phyloP scores from a whole-genome alignment of 441 rosid species.

The Capsella rubella region DNA sequence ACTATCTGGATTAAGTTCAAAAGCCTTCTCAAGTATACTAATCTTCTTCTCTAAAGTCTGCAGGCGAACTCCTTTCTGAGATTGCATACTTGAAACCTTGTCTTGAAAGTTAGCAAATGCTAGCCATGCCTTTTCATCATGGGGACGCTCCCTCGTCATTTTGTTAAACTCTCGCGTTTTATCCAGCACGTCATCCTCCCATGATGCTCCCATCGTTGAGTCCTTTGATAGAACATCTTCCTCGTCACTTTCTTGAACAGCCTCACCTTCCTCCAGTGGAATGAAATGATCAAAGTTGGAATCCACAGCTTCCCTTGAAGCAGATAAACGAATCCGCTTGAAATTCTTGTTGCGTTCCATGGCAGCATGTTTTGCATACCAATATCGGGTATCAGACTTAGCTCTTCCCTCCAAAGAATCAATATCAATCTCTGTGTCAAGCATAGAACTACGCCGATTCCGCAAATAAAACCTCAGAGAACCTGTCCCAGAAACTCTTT shows the following conservation, averaged over 20 bases:
- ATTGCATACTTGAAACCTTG: conserved; percentile 72
- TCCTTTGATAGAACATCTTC: conserved; percentile 45
- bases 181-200: conserved; percentile 90
- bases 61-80: conserved; percentile 82
- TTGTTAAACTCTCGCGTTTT: conserved; percentile 84
- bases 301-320: conserved; percentile 48
- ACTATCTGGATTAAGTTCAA: conserved; percentile 84
- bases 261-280: conserved; percentile 58
- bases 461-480: conserved; percentile 46
- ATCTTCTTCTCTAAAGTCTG: conserved; percentile 95
- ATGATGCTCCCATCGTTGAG: conserved; percentile 70
- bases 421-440: conserved; percentile 73
- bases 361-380: conserved; percentile 83
- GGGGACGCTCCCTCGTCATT: conserved; percentile 78
- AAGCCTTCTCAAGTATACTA: conserved; percentile 90
- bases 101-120: conserved; percentile 89
- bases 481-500: conserved; percentile 47
- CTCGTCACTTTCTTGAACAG: conserved; percentile 47
- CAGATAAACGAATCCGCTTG: conserved; percentile 61
- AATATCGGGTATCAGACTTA: conserved; percentile 81
- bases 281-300: conserved; percentile 58
- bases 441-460: conserved; percentile 46
- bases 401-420: conserved; percentile 67
- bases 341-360: conserved; percentile 70
- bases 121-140: conserved; percentile 81